Base-by-base conservation (phyloP, 2,329 filamentous ascomycete species). In the Rutstroemia sp. region DNA sequence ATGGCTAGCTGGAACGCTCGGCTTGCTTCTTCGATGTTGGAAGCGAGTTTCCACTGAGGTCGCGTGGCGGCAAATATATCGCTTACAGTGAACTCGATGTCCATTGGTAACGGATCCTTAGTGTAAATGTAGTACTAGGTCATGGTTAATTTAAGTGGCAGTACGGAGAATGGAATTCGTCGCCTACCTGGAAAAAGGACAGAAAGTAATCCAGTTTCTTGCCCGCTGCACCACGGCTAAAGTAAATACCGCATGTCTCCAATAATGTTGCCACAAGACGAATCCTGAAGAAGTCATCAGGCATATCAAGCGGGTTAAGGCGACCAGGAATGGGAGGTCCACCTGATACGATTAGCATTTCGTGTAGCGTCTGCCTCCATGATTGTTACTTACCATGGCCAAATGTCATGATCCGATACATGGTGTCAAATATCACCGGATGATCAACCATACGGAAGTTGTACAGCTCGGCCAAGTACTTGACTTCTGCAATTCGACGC, bases 201-300 rank as follows among this genome's bases (percentile, higher is more conserved):
- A 99, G 77, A 72, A 97, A 99, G 71, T 96, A 97, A 68, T 99
- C 94, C 9, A 99, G 80, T 73, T 97, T 99, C 77, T 97, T 97
- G 71, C 92, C 95, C 1, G 92, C 89, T 45, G 87, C 84, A 7
- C 95, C 94, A 65, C 92, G 87, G 71, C 94, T 94, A 66, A 96
- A 99, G 74, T 92, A 99, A 71, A 95, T 87, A 54, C 95, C 94
- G 63, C 92, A 97, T 0, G 92, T 96, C 72, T 99, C 95, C 4
- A 99, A 79, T 49, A 99, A 78, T 14, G 87, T 95, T 61, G 91
- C 88, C 30, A 95, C 86, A 38, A 99, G 78, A 10, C 94, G 89
- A 67, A 97, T 92, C 52, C 94, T 88, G 73, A 99, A 99, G 73
- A 88, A 97, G 68, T 99, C 95, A 69, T 97, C 94, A 0, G 91